phyloP scores from a whole-genome alignment of 169 alveolate genomes.

The Cystoisospora suis region DNA sequence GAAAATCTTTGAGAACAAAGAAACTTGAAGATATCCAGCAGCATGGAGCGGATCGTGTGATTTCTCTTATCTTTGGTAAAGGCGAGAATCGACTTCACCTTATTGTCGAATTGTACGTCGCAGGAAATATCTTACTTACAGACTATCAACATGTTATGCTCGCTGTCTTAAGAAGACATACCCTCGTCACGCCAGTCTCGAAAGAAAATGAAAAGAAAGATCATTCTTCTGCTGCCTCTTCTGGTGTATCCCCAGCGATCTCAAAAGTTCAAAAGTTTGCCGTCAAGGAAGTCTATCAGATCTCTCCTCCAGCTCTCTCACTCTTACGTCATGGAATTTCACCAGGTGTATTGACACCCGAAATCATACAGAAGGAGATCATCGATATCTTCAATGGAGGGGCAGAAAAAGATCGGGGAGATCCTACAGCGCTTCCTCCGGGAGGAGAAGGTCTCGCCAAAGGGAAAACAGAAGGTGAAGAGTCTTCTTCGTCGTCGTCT shows the following conservation, averaged over 20 bases:
- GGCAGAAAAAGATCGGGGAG: background rate
- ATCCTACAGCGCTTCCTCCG: slow-evolving; percentile 6
- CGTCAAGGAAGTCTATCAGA: slow-evolving; percentile 1
- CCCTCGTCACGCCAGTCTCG: slow-evolving; percentile 33
- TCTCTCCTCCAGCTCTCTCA: background rate
- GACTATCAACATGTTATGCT: slow-evolving; percentile 53
- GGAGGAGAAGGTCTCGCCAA: background rate
- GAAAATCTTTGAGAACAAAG: slow-evolving; percentile 64
- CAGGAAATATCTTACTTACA: slow-evolving; percentile 71
- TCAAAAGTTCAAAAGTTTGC: background rate
- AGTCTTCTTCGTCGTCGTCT: background rate
- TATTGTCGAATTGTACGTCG: slow-evolving; percentile 67
- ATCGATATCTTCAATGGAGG: background rate
- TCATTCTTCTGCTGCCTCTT: too few species aligned
- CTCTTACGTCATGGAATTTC: slow-evolving; percentile 5
- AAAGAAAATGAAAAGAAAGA: too few species aligned
- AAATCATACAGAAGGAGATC: background rate
- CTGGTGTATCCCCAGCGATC: background rate
- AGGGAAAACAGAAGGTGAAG: background rate
- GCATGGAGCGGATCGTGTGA: slow-evolving; percentile 72
- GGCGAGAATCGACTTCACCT: slow-evolving; percentile 60
- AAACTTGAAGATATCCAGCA: slow-evolving; percentile 65
- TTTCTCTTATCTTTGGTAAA: slow-evolving; percentile 29
- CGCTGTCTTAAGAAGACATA: slow-evolving; percentile 35
- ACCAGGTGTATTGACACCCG: slow-evolving; percentile 10